These are phyloP conservation scores for Hippophae gyantsensis DNA, from an alignment of 306 rosid genomes.

Conservation along the genomic window DNA sequence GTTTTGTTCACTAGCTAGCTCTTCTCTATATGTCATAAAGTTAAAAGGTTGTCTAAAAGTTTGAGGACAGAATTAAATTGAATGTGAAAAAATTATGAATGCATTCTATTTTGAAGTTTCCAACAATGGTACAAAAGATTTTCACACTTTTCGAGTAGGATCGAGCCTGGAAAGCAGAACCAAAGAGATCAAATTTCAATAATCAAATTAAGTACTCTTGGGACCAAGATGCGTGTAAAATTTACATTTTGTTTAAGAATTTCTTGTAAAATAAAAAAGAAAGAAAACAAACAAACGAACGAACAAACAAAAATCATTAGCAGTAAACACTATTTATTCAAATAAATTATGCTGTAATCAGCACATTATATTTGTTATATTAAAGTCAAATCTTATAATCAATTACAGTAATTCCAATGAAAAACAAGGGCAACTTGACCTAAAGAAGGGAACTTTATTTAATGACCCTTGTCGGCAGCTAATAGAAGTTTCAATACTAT, in stretches of 20 bases:
- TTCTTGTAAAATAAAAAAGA: no score
- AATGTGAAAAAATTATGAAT: conserved; percentile 28
- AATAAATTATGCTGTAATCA: conserved; percentile 41
- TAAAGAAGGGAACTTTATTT: background rate
- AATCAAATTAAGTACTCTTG: conserved; percentile 27
- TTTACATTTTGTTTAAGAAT: no score
- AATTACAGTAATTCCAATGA: conserved; percentile 4
- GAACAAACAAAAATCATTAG: no score
- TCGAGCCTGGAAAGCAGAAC: conserved; percentile 3
- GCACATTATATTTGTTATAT: conserved; percentile 32
- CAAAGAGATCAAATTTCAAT: conserved; percentile 21
- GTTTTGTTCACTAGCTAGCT: conserved; percentile 15
- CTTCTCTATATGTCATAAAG: conserved; percentile 31
- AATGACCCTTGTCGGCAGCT: conserved; percentile 15
- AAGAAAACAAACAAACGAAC: no score
- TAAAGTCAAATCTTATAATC: conserved; percentile 35
- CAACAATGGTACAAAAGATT: conserved; percentile 17
- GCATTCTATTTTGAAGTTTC: conserved; percentile 14
- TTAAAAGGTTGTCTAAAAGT: conserved; percentile 40
- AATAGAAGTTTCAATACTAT: background rate
- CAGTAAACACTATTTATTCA: conserved; percentile 11
- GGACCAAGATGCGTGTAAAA: conserved; percentile 13
- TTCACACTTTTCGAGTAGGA: background rate
- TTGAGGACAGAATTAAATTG: conserved; percentile 20
- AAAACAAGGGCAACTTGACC: background rate